phyloP scores from a whole-genome alignment of 2,329 filamentous ascomycete species.

The Colletotrichum filicis region DNA sequence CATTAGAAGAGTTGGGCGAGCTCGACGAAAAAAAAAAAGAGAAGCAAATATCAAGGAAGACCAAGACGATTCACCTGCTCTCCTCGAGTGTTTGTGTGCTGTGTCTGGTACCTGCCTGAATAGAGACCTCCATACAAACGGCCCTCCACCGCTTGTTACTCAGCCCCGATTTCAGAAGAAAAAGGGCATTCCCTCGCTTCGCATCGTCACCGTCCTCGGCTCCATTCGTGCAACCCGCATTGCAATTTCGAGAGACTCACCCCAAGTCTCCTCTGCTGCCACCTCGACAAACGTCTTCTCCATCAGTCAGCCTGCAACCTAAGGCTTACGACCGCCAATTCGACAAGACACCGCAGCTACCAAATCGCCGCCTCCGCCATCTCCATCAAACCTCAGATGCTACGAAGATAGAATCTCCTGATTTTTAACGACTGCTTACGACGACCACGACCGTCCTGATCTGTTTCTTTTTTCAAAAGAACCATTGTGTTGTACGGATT shows the following conservation, averaged over 20 bases:
- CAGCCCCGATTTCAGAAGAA: conserved; percentile 23
- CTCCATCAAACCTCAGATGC: conserved; percentile 13
- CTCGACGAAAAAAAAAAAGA: conserved; percentile 28
- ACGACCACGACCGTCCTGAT: conserved; percentile 32
- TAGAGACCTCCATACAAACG: conserved; percentile 31
- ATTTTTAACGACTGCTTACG: conserved; percentile 32
- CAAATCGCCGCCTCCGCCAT: neutral
- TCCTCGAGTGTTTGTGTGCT: conserved; percentile 27
- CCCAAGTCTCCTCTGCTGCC: neutral
- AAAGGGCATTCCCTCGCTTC: conserved; percentile 34
- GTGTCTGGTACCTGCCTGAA: conserved; percentile 21
- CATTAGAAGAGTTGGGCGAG: conserved; percentile 35
- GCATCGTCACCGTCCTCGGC: conserved; percentile 30
- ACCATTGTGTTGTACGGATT: neutral
- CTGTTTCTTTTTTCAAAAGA: neutral
- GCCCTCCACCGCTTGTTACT: conserved; percentile 31
- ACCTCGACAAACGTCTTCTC: conserved; percentile 8
- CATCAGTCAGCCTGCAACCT: neutral
- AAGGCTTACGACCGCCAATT: neutral
- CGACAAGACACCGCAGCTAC: neutral
- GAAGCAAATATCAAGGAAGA: conserved; percentile 11
- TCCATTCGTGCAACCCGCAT: conserved; percentile 26
- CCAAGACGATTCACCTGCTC: conserved; percentile 20
- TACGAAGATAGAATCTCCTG: conserved; percentile 12
- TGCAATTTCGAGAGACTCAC: conserved; percentile 1